Evolutionary conservation across 2,329 filamentous ascomycete genomes (phyloP), one percentile per base, ranked within the genome.

Genomic region (Neopestalotiopsis sp.): DNA sequence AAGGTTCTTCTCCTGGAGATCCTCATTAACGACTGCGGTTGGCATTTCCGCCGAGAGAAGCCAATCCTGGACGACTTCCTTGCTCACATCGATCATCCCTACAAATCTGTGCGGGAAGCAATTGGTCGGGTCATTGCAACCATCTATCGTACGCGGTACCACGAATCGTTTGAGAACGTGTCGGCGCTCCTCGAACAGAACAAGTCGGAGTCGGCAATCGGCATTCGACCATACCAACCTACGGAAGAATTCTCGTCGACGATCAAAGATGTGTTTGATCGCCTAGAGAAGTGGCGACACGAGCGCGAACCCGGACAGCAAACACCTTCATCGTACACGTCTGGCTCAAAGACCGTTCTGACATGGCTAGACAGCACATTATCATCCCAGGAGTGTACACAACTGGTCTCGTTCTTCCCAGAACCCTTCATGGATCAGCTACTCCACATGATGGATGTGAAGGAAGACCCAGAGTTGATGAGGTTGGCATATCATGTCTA

Each of bases 401-500:
- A 96, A 77, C 88, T 99, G 14, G 90, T 97, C 20, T 90, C 91
- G 3, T 98, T 98, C 87, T 98, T 99, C 84, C 92, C 94, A 0
- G 88, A 93, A 45, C 87, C 92, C 0, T 95, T 98, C 77, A 96
- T 97, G 79, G 93, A 96, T 75, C 93, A 98, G 79, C 88, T 99
- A 14, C 84, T 99, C 66, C 95, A 99, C 84, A 99, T 99, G 96
- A 99, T 99, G 95, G 96, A 99, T 77, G 94, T 99, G 79, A 98
- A 98, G 80, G 96, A 99, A 80, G 96, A 99, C 76, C 94, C 94
- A 0, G 97, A 99, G 80, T 87, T 99, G 2, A 97, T 98, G 85
- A 92, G 93, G 10, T 87, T 98, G 9, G 95, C 96, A 0, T 99
- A 98, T 78, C 94, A 97, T 77, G 96, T 99, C 57, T 99, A 98